A percentile compares a stretch with the other conserved stretches of the same genome.
Evolutionary conservation across 371 early-diverging fungal species (phyloP).

Genomic region (Mortierella sp.): DNA sequence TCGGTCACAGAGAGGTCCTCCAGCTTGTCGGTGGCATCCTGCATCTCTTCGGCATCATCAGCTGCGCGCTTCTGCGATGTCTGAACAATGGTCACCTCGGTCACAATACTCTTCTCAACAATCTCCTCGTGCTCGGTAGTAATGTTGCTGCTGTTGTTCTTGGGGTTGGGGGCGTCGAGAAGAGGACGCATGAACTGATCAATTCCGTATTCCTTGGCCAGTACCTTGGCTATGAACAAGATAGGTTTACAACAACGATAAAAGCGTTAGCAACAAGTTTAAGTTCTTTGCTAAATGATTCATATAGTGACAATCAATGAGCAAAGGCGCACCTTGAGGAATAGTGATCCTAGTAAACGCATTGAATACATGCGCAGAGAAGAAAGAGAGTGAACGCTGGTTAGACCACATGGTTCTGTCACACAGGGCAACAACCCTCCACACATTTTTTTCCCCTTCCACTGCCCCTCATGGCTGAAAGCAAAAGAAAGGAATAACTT

Average conservation of each 20-base stretch:
- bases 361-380: not conserved
- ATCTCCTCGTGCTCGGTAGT: slow-evolving; percentile 25
- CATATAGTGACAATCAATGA: not conserved
- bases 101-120: slow-evolving; percentile 16
- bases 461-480: not conserved
- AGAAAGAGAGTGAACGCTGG: not conserved
- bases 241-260: not conserved
- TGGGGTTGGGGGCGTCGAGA: slow-evolving; percentile 34
- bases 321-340: slow-evolving; percentile 30
- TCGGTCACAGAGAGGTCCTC: slow-evolving; percentile 32
- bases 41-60: slow-evolving; percentile 4
- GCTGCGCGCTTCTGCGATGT: slow-evolving; percentile 5
- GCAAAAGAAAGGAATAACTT: not conserved
- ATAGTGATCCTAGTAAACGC: slow-evolving; percentile 40
- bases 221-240: slow-evolving; percentile 33
- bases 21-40: slow-evolving; percentile 32
- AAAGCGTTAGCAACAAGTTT: not conserved
- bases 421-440: slow-evolving; percentile 5
- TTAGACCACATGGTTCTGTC: slow-evolving; percentile 35
- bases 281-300: not conserved
- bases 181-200: slow-evolving; percentile 55
- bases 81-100: slow-evolving; percentile 31
- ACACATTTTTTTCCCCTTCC: not conserved
- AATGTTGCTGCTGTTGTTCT: not conserved
- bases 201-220: slow-evolving; percentile 53